These are phyloP conservation scores for Boletus subcaerulescens DNA, from an alignment of 768 basidiomycete species.

Conservation along the genomic window DNA sequence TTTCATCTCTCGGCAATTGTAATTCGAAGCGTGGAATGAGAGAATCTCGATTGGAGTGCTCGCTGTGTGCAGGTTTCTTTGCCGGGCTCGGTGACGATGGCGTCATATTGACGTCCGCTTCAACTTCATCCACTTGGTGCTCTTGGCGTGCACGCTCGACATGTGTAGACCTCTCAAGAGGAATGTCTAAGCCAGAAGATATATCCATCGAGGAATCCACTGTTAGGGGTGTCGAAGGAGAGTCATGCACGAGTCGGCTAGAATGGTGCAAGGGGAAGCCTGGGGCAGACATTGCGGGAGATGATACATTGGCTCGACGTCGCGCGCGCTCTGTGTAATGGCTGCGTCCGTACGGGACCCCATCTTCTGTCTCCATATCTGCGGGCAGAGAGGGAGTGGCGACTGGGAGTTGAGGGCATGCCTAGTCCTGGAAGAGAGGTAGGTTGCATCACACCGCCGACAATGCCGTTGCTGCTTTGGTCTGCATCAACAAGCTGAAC, in stretches of 20 bases:
- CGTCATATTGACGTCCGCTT: conserved; percentile 41
- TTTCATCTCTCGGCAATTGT: too few species aligned
- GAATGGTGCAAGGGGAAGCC: conserved; percentile 36
- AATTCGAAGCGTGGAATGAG: too few species aligned
- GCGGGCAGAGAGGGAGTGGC: conserved; percentile 40
- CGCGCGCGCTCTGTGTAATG: conserved; percentile 56
- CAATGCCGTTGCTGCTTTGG: conserved; percentile 65
- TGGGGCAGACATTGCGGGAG: conserved; percentile 31
- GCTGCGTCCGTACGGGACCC: conserved; percentile 59
- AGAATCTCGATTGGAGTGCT: conserved; percentile 25
- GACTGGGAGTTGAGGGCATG: conserved; percentile 35
- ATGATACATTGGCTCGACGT: conserved; percentile 30
- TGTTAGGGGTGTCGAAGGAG: conserved; percentile 22
- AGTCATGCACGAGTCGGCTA: conserved; percentile 11
- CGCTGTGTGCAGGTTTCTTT: conserved; percentile 21
- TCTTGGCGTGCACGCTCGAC: conserved; percentile 33
- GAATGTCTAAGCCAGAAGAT: conserved; percentile 14
- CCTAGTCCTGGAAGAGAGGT: conserved; percentile 23
- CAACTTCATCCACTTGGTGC: conserved; percentile 29
- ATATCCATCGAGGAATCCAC: conserved; percentile 24
- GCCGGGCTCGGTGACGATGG: conserved; percentile 51
- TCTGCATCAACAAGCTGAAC: conserved; percentile 43
- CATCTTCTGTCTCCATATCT: conserved; percentile 59
- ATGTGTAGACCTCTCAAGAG: conserved; percentile 39
- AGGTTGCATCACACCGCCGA: conserved; percentile 64